Percentiles rank a stretch among this genome's conserved stretches.
These are phyloP conservation scores for Megacollybia platyphylla DNA, from an alignment of 1,284 basidiomycete genomes.

Conservation along the genomic window DNA sequence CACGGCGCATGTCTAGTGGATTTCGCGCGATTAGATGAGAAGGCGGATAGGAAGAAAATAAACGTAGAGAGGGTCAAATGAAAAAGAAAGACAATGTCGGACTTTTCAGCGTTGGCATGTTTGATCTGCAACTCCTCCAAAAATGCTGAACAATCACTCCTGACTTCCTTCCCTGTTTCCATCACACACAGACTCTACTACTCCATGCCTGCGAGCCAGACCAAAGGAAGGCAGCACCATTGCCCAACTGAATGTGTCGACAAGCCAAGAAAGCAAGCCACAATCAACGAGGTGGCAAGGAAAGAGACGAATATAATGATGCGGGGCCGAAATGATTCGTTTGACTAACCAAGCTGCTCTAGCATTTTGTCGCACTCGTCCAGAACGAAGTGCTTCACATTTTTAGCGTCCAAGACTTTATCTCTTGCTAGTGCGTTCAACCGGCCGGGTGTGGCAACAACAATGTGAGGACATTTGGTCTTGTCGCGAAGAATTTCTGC, in stretches of 20 bases:
- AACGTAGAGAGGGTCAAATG: constrained; percentile 14
- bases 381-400: constrained; percentile 98
- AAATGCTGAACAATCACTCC: not conserved
- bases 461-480: constrained; percentile 95
- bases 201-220: not conserved
- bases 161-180: not conserved
- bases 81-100: constrained; percentile 31
- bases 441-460: constrained; percentile 96
- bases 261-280: constrained; percentile 1
- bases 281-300: constrained; percentile 13
- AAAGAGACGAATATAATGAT: constrained; percentile 28
- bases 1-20: constrained; percentile 92
- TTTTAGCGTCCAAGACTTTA: constrained; percentile 85
- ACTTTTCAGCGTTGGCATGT: constrained; percentile 12
- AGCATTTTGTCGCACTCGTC: constrained; percentile 99
- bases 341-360: constrained; percentile 98
- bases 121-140: not conserved
- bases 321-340: constrained; percentile 44
- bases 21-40: constrained; percentile 57
- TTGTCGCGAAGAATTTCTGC: constrained; percentile 93
- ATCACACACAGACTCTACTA: not conserved
- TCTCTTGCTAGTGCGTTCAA: constrained; percentile 88
- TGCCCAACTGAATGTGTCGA: not conserved
- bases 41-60: constrained; percentile 16
- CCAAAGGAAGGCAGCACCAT: not conserved